Evolutionary conservation across 169 alveolate species (phyloP).

Genomic region (Eimeria sp.): DNA sequence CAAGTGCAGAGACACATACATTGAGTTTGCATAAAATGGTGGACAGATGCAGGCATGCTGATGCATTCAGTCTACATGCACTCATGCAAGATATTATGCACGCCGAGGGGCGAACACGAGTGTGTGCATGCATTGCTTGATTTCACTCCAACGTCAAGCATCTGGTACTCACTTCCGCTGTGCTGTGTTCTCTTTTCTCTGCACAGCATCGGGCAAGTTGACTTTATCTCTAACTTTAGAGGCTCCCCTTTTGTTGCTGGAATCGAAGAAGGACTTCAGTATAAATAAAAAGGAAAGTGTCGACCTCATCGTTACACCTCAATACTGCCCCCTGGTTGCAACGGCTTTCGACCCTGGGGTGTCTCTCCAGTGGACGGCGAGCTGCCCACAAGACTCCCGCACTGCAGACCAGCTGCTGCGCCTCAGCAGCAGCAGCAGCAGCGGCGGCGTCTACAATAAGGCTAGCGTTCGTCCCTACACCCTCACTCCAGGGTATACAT

Average conservation of each 20-base stretch:
- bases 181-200: background rate
- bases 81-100: background rate
- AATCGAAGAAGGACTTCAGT: background rate
- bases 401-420: conserved; percentile 72
- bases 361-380: conserved; percentile 44
- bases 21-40: background rate
- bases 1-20: no score
- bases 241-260: background rate
- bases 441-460: background rate
- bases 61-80: background rate
- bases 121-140: background rate
- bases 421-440: conserved; percentile 14
- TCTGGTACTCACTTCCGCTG: background rate
- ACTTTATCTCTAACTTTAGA: background rate
- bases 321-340: conserved; percentile 54
- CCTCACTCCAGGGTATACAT: conserved; percentile 50
- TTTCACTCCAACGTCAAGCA: background rate
- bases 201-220: conserved; percentile 6
- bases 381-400: conserved; percentile 59
- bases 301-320: conserved; percentile 3
- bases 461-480: conserved; percentile 49
- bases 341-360: conserved; percentile 38
- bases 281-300: conserved; percentile 25
- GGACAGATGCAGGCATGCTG: background rate
- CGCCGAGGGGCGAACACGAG: background rate